Evolutionary conservation across 441 rosid genomes (phyloP), one percentile per base, ranked within the genome.

Genomic region (Manihot esculenta): DNA sequence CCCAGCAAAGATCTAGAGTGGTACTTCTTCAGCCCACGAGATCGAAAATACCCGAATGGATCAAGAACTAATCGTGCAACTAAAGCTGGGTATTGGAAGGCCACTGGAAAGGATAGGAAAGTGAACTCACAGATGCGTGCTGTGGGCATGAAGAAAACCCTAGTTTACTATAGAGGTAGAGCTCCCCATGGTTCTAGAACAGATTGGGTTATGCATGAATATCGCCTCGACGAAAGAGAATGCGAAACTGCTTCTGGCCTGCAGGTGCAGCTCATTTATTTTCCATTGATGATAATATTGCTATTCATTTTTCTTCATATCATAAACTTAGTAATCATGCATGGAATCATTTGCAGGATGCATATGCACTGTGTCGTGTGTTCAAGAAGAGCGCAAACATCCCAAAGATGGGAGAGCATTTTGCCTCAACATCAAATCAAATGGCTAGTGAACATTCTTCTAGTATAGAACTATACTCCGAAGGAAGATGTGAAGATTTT

Each of bases 1-100:
- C 97, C 99, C 1, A 94, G 99, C 89, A 92, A 92, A 80, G 99
- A 94, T 74, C 82, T 88, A 12, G 99, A 94, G 72, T 94, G 99
- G 99, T 92, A 87, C 61, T 94, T 94, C 75, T 94, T 94, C 76
- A 92, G 99, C 70, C 97, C 97, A 35, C 81, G 97, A 54, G 99
- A 94, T 72, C 87, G 97, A 0, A 94, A 94, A 78, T 94, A 94
- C 76, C 99, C 97, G 0, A 92, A 94, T 58, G 99, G 99, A 54
- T 92, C 97, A 13, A 92, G 99, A 70, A 92, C 99, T 1, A 94
- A 92, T 72, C 91, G 97, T 0, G 99, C 99, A 9, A 94, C 99
- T 7, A 89, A 89, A 81, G 84, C 97, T 13, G 97, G 99, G 15
- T 94, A 94, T 41, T 92, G 99, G 97, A 94, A 94, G 81, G 99